Base-by-base conservation (phyloP, 768 basidiomycete genomes). In the Pulveroboletus sp. region DNA sequence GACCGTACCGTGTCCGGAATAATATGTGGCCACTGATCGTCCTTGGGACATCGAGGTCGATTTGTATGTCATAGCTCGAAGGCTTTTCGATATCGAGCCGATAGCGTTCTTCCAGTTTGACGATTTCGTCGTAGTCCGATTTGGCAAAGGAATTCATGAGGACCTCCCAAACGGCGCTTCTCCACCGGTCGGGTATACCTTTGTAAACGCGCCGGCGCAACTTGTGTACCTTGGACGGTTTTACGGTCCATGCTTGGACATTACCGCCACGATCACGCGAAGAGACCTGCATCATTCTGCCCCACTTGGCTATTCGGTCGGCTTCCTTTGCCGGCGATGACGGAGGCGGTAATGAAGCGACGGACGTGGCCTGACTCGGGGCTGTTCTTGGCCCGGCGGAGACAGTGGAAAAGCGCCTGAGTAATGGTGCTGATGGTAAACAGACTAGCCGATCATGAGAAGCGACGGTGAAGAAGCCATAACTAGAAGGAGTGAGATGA, bases 121-220 rank as follows among this genome's bases (percentile, higher is more conserved):
- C 61, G 38, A 83, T 64, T 43, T 80, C 78, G 34, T 70, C 60
- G 43, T 70, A 68, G 14, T 77, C 74, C 20, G 74, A 70, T 40
- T 64, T 70, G 44, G 84, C 68, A 56, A 71, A 80, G 40, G 74
- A 63, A 47, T 75, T 78, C 70, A 92, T 81, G 52, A 97, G 68
- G 8, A 89, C 73, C 56, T 87, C 90, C 97, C 97, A 99, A 1
- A 85, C 91, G 5, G 92, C 95, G 43, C 80, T 75, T 35, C 97
- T 77, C 97, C 97, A 99, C 41, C 94, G 80, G 68, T 98, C 95
- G 2, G 97, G 97, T 25, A 98, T 84, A 47, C 97, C 97, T 65
- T 99, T 99, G 75, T 90, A 97, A 44, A 85, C 81, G 25, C 95
- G 78, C 55, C 79, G 70, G 27, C 86, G 78, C 17, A 88, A 74